These are phyloP conservation scores for Daldinia loculata DNA, from an alignment of 495 filamentous ascomycete species.

Conservation along the genomic window DNA sequence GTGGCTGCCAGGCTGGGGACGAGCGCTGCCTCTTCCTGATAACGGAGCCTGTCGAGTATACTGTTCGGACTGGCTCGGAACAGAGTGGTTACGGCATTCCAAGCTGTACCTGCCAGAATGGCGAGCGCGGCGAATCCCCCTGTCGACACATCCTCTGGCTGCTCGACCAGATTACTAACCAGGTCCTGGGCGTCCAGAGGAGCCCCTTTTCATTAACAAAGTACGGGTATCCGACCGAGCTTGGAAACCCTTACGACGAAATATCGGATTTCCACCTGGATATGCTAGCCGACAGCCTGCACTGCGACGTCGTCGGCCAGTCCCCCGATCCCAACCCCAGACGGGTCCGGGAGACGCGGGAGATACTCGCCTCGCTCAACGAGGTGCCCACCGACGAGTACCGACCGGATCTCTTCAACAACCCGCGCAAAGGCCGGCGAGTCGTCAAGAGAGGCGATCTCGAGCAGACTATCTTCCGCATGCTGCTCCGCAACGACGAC, in stretches of 20 bases:
- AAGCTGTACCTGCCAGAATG: conserved; percentile 53
- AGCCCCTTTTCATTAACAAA: conserved; percentile 48
- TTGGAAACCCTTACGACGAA: conserved; percentile 53
- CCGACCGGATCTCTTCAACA: conserved; percentile 51
- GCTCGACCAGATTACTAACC: conserved; percentile 55
- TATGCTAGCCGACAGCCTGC: conserved; percentile 54
- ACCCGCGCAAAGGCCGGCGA: conserved; percentile 29
- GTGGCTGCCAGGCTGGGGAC: conserved; percentile 52
- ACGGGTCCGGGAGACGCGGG: conserved; percentile 53
- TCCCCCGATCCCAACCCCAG: conserved; percentile 39
- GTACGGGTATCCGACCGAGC: conserved; percentile 51
- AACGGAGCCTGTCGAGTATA: conserved; percentile 56
- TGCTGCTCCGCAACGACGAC: conserved; percentile 55
- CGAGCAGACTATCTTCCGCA: conserved; percentile 57
- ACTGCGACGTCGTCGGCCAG: conserved; percentile 52
- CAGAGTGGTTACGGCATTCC: conserved; percentile 50
- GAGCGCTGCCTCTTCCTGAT: conserved; percentile 58
- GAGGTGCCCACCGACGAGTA: conserved; percentile 48
- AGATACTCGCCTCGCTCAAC: conserved; percentile 54
- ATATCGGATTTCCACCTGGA: conserved; percentile 56
- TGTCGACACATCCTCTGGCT: conserved; percentile 62
- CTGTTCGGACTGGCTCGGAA: conserved; percentile 52
- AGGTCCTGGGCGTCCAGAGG: conserved; percentile 49
- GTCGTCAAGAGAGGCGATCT: conserved; percentile 53
- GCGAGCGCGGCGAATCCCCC: conserved; percentile 44